Evolutionary conservation across 2,329 filamentous ascomycete genomes (phyloP), one percentile per base, ranked within the genome.

Genomic region (Fusarium brevicatenulatum): DNA sequence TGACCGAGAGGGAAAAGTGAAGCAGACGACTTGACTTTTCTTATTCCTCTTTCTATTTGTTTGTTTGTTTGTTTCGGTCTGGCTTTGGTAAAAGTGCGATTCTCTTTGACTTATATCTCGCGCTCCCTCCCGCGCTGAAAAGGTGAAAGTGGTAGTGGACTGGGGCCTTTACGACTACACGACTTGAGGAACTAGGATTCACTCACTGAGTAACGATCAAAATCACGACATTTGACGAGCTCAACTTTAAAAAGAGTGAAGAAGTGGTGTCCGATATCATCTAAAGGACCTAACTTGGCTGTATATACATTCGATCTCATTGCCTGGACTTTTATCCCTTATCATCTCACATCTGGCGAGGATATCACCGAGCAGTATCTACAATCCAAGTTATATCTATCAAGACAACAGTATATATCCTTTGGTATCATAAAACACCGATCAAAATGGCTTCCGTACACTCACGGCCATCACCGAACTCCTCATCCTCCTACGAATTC

Each of bases 401-500:
- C 21, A 37, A 56, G 15, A 21, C 25, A 28, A n/a, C 15, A 19
- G 21, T 21, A 40, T 28, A 40, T 30, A 39, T 30, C 25, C 37
- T 19, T n/a, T 4, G 18, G n/a, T 28, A 10, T 28, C 34, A 32
- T 39, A 32, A n/a, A 6, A 40, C 28, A 32, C 19, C 25, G 39
- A 30, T n/a, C 53, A 50, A 37, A 37, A 78, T 84, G 82, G 79
- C 83, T 37, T 85, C 83, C 13, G 79, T 85, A 15, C 79, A 81
- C 19, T 84, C 83, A 13, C 79, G 80, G 25, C 74, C 79, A 3
- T 84, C 83, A 28, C 82, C 84, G 36, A 80, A 82, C 47, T 68
- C 74, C 39, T 75, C 77, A 9, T 83, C 83, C 12, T 78, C 79
- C 23, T 83, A 82, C 76, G 83, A 85, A 61, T 81, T 82, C 59